Evolutionary conservation across 805 yeast species (phyloP), one percentile per base, ranked within the genome.

Genomic region (Metschnikowia continentalis): DNA sequence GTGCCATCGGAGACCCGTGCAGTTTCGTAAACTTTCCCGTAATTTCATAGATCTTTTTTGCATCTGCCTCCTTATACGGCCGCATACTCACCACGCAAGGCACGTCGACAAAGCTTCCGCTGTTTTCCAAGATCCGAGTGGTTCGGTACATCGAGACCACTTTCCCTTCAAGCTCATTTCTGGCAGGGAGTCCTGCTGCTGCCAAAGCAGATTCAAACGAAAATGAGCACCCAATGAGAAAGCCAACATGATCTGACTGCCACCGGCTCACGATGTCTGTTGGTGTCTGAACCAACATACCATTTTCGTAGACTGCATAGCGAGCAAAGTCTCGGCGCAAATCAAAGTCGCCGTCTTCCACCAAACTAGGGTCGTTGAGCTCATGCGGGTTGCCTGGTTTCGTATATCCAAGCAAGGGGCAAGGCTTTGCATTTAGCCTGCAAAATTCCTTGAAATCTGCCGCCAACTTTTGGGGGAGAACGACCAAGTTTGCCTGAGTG

Each of bases 21-120:
- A 70, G 64, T 42, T 58, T 57, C 17, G 56, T 53, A 58, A 62
- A 73, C 5, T 47, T 48, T 7, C 66, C 39, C 13, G 74, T 65
- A 26, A 74, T 64, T 11, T 53, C 54, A 15, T 74, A 55, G 6
- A 71, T 71, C 40, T 48, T 48, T 3, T 60, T 63, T 2, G 73
- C 35, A 35, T 67, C 70, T 23, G 51, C 48, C 4, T 36, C 35
- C 40, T 66, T 66, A 49, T 68, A 71, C 0, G 76, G 76, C 36
- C 77, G 55, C 77, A 72, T 73, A 49, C 76, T 71, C 8, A 74
- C 77, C 5, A 72, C 74, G 48, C 69, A 72, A 10, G 68, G 61
- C 39, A 63, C 61, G 15, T 62, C 52, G 15, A 30, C 8, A 56
- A 69, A 66, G 8, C 65, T 54, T 6, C 75, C 70, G 7, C 75